phyloP scores from a whole-genome alignment of 257 asterid species.

The Solanum medicagineum region DNA sequence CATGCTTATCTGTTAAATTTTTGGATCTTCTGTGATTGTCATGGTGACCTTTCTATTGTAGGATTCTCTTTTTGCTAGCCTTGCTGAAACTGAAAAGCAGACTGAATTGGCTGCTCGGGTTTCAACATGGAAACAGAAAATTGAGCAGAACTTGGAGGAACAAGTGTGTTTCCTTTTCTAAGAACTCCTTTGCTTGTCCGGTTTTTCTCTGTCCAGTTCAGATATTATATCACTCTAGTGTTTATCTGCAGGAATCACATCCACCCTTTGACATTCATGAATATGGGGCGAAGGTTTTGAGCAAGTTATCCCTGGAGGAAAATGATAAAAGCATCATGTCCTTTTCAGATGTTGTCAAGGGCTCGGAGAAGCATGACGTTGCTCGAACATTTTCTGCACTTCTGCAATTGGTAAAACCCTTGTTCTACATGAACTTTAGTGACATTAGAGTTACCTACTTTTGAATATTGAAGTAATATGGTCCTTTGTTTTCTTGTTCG shows the following conservation, averaged over 20 bases:
- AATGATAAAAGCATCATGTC: constrained; percentile 28
- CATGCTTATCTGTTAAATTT: not conserved
- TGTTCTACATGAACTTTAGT: not conserved
- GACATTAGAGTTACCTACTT: not conserved
- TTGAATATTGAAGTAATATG: not conserved
- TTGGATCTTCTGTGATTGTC: not conserved
- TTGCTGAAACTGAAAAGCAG: constrained; percentile 80
- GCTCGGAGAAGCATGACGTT: constrained; percentile 77
- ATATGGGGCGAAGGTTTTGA: constrained; percentile 66
- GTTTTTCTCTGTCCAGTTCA: not conserved
- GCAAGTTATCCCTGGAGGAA: constrained; percentile 37
- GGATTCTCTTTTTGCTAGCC: constrained; percentile 78
- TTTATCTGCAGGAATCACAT: constrained; percentile 53
- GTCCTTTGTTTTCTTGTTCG: not conserved
- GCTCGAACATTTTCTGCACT: constrained; percentile 96
- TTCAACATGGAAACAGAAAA: constrained; percentile 89
- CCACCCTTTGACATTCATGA: constrained; percentile 88
- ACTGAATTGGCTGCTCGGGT: constrained; percentile 78
- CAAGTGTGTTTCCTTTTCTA: constrained; percentile 34
- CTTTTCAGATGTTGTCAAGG: constrained; percentile 62
- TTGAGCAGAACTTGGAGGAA: constrained; percentile 75
- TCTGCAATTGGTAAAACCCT: constrained; percentile 69
- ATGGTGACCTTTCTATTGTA: constrained; percentile 11
- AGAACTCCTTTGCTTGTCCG: not conserved
- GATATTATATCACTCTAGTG: not conserved